Conservation (phyloP, 1,284 basidiomycete genomes). For the Ustilago esculenta region DNA sequence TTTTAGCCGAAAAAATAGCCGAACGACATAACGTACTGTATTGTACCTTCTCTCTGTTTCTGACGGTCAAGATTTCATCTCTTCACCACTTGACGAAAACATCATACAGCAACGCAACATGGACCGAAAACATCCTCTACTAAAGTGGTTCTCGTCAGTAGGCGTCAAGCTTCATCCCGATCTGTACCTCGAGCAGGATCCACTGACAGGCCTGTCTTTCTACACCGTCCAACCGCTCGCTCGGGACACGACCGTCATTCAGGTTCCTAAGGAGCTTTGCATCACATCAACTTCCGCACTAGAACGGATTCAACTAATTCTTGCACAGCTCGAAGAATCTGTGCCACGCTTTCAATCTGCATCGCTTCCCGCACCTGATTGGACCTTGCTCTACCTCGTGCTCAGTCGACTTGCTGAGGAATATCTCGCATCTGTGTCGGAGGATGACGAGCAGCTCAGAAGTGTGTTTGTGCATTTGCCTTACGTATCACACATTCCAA, state of each 20-base stretch:
- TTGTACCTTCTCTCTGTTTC: too few species aligned
- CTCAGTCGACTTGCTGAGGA: slow-evolving; percentile 9
- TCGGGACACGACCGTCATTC: slow-evolving; percentile 20
- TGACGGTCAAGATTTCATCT: too few species aligned
- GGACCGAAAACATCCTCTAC: slow-evolving; percentile 1
- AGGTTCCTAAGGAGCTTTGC: slow-evolving; percentile 23
- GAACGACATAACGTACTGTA: too few species aligned
- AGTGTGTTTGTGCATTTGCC: slow-evolving; percentile 19
- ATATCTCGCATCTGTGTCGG: not conserved
- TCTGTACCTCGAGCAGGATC: slow-evolving; percentile 20
- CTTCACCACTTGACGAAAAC: not conserved
- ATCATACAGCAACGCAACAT: not conserved
- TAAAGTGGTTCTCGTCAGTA: slow-evolving; percentile 14
- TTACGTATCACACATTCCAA: slow-evolving; percentile 49
- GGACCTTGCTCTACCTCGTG: slow-evolving; percentile 42
- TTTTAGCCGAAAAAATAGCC: slow-evolving; percentile 6
- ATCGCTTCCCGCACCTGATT: slow-evolving; percentile 15
- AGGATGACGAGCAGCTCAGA: not conserved
- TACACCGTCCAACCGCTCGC: slow-evolving; percentile 18
- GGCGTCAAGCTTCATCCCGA: slow-evolving; percentile 25
- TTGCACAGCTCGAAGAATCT: not conserved
- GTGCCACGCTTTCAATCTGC: not conserved
- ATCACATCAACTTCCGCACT: slow-evolving; percentile 24
- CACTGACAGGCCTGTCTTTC: slow-evolving; percentile 27
- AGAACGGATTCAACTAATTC: not conserved